These are phyloP conservation scores for Penicillium flavigenum DNA, from an alignment of 495 filamentous ascomycete species.

Conservation along the genomic window DNA sequence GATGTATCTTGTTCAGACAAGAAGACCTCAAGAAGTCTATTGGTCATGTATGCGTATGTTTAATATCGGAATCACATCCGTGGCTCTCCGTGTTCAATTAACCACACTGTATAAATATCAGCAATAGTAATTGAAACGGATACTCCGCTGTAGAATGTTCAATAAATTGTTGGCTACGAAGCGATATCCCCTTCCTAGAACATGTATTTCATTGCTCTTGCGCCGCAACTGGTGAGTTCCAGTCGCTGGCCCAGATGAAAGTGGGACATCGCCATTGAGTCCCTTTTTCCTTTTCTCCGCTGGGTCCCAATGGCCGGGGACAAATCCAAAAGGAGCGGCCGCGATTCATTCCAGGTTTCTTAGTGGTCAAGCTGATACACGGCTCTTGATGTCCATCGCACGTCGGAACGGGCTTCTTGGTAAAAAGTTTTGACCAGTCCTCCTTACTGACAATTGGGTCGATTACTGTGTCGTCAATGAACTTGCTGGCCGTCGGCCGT, in stretches of 20 bases:
- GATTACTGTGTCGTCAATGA: conserved; percentile 42
- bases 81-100: background rate
- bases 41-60: background rate
- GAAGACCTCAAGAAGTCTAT: background rate
- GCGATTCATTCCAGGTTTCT: conserved; percentile 81
- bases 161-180: background rate
- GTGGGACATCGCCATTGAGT: conserved; percentile 83
- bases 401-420: conserved; percentile 66
- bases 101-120: background rate
- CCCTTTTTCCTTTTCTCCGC: conserved; percentile 75
- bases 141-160: background rate
- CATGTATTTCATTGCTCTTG: conserved; percentile 8
- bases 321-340: conserved; percentile 89
- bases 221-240: conserved; percentile 47
- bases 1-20: background rate
- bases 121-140: background rate
- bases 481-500: background rate
- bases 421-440: conserved; percentile 83
- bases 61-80: background rate
- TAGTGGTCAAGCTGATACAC: conserved; percentile 76
- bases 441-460: conserved; percentile 76
- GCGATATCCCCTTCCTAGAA: background rate
- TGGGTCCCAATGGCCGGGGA: conserved; percentile 74
- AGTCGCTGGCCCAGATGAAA: conserved; percentile 90
- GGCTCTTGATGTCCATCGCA: conserved; percentile 86